Evolutionary conservation across 257 asterid species (phyloP).

Genomic region (Fraxinus cuspidata): DNA sequence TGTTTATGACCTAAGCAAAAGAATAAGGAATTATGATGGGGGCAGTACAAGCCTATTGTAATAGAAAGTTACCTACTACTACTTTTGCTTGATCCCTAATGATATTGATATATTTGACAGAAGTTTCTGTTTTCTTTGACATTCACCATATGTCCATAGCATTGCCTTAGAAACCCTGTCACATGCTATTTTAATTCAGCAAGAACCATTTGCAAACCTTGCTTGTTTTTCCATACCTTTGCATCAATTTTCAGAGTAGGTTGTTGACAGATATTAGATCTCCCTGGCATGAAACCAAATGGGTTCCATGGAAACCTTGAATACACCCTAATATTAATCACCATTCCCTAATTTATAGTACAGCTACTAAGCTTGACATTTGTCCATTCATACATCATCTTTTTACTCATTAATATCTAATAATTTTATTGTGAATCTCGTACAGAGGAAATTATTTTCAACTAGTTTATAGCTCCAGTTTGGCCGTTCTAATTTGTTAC

Average conservation of each 20-base stretch:
- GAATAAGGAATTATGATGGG: background rate
- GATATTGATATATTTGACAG: no score
- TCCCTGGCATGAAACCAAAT: background rate
- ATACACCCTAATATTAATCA: background rate
- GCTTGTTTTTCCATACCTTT: background rate
- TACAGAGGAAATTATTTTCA: background rate
- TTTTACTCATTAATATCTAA: background rate
- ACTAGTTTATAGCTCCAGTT: background rate
- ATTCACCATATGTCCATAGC: background rate
- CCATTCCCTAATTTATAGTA: background rate
- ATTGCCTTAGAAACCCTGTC: background rate
- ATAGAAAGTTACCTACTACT: background rate
- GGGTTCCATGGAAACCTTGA: background rate
- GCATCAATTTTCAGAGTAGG: background rate
- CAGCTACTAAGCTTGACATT: background rate
- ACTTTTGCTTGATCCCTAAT: background rate
- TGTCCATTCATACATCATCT: background rate
- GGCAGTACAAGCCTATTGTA: background rate
- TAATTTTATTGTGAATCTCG: slow-evolving; percentile 7
- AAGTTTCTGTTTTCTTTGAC: background rate
- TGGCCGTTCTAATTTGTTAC: slow-evolving; percentile 30
- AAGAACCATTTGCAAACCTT: background rate
- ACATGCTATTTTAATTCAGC: background rate
- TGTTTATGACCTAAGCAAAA: background rate
- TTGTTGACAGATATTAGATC: background rate